Evolutionary conservation across 805 yeast genomes (phyloP).

Genomic region (Spencermartinsiella europaea): DNA sequence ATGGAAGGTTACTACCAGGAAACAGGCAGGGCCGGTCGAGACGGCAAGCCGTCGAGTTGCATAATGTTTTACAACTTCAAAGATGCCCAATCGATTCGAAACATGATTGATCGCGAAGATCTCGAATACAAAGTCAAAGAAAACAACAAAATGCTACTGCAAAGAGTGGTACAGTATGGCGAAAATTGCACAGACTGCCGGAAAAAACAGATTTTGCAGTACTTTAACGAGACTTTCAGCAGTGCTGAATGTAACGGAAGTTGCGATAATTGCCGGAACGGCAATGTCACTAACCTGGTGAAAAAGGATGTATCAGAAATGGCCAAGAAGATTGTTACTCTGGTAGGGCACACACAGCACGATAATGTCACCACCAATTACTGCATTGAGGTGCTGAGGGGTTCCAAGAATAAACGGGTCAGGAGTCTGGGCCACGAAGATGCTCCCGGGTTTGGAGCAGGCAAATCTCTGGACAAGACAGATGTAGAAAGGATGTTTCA

Average conservation of each 20-base stretch:
- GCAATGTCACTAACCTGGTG: slow-evolving; percentile 18
- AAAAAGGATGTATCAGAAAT: slow-evolving; percentile 58
- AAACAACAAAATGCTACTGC: slow-evolving; percentile 67
- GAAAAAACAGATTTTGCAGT: slow-evolving; percentile 79
- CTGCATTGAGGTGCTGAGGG: slow-evolving; percentile 78
- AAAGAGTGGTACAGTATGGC: slow-evolving; percentile 86
- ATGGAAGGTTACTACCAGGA: slow-evolving; percentile 97
- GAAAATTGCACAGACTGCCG: slow-evolving; percentile 89
- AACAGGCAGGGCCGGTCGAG: slow-evolving; percentile 98
- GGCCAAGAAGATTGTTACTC: slow-evolving; percentile 52
- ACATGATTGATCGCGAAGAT: slow-evolving; percentile 66
- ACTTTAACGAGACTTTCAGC: slow-evolving; percentile 80
- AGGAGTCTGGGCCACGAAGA: slow-evolving; percentile 56
- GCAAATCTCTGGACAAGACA: slow-evolving; percentile 56
- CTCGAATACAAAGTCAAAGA: slow-evolving; percentile 60
- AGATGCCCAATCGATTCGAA: slow-evolving; percentile 73
- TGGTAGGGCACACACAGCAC: slow-evolving; percentile 52
- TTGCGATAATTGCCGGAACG: slow-evolving; percentile 79
- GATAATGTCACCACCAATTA: slow-evolving; percentile 65
- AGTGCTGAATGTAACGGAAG: slow-evolving; percentile 56
- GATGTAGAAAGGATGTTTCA: slow-evolving; percentile 81
- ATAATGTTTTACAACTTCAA: slow-evolving; percentile 72
- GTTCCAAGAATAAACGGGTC: slow-evolving; percentile 60
- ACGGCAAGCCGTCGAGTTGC: slow-evolving; percentile 79
- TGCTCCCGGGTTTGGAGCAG: slow-evolving; percentile 63